Evolutionary conservation across 1,284 basidiomycete species (phyloP), one percentile per base, ranked within the genome.

Genomic region (Thecaphora frezii): DNA sequence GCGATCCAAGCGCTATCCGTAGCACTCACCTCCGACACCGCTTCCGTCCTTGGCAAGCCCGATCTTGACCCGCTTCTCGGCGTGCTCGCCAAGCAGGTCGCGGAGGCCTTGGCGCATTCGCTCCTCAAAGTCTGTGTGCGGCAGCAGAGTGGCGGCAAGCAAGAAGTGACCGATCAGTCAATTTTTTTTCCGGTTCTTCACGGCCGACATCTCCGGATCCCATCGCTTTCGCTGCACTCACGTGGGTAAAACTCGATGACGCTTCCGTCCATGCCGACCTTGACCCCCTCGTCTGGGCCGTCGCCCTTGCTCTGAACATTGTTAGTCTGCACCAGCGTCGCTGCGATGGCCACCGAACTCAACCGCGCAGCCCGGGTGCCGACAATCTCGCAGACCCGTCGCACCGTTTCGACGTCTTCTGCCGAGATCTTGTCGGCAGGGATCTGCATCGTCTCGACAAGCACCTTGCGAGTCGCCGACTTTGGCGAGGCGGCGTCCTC

Each of bases 11-110:
- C n/a, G n/a, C n/a, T n/a, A n/a, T n/a, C n/a, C n/a, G 10, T 10
- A 10, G 5, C 18, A 78, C 88, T 80, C 80, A 93, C 91, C 91
- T 75, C 94, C 94, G 38, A 94, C 92, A 48, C 94, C 96, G 76
- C 90, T 93, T 23, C 96, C 94, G 76, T 98, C 96, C 81, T 96
- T 97, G 5, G 94, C 94, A 70, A 97, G 80, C 22, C 91, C 93
- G 69, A 97, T 90, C 58, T 88, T 85, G 8, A 96, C 86, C 36
- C 86, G 82, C 73, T 85, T 83, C 81, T 92, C 91, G 5, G 88
- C 86, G 39, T 90, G 85, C 39, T 86, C 83, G 8, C 94, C 93
- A 13, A 97, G 84, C 30, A 97, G 74, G 2, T 82, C 80, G n/a
- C 85, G 82, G 46, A 98, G 80, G 0, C 91, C 88, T 44, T 86